These are phyloP conservation scores for Ganoderma leucocontextum DNA, from an alignment of 1,284 basidiomycete species.

Conservation along the genomic window DNA sequence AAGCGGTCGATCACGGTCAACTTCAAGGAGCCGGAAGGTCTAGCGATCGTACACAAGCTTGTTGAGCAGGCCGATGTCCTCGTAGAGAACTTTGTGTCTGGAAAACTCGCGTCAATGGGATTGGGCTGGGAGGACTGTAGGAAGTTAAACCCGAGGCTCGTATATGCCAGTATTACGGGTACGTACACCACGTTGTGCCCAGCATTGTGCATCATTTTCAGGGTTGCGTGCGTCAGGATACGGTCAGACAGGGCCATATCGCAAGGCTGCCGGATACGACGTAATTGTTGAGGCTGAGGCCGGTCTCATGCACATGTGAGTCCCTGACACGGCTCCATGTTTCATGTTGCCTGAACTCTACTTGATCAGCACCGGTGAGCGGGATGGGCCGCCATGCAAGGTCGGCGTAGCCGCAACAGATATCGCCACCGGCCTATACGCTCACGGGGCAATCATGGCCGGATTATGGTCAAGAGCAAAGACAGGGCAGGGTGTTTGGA, in stretches of 20 bases:
- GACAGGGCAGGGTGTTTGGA: conserved; percentile 90
- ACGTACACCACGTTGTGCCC: conserved; percentile 13
- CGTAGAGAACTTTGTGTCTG: conserved; percentile 87
- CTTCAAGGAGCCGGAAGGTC: conserved; percentile 82
- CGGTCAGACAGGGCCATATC: conserved; percentile 92
- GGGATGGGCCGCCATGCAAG: conserved; percentile 88
- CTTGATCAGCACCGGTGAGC: conserved; percentile 81
- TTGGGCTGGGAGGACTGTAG: conserved; percentile 88
- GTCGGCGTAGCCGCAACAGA: conserved; percentile 93
- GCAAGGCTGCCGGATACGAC: conserved; percentile 88
- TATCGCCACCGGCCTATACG: conserved; percentile 92
- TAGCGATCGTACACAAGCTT: conserved; percentile 81
- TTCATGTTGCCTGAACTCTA: conserved; percentile 6
- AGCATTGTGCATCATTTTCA: conserved; percentile 22
- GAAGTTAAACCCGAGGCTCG: conserved; percentile 81
- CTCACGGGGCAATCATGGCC: conserved; percentile 93
- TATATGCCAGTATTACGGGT: conserved; percentile 94
- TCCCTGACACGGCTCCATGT: conserved; percentile 23
- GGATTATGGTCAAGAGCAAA: conserved; percentile 83
- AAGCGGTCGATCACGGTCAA: conserved; percentile 91
- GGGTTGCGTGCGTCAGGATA: conserved; percentile 66
- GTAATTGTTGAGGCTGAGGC: conserved; percentile 93
- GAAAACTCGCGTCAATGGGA: conserved; percentile 87
- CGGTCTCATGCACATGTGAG: conserved; percentile 92
- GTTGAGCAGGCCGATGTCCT: conserved; percentile 85